Evolutionary conservation across 306 rosid genomes (phyloP).

Genomic region (Hippophae tibetana): DNA sequence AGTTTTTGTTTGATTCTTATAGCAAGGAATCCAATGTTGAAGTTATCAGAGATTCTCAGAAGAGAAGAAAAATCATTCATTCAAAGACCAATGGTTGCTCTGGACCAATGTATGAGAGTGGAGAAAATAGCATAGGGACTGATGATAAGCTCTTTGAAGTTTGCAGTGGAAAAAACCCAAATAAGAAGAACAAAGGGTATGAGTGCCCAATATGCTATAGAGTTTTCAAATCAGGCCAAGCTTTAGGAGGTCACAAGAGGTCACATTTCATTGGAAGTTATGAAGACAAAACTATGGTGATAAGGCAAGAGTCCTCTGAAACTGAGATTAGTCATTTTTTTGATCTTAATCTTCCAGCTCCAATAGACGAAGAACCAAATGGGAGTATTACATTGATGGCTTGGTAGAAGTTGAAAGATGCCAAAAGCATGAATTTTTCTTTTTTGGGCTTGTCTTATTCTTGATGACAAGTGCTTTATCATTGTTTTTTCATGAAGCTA

Average conservation of each 20-base stretch:
- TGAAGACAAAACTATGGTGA: conserved; percentile 42
- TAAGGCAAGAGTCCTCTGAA: conserved; percentile 31
- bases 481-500: conserved; percentile 21
- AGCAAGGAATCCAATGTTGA: conserved; percentile 23
- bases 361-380: conserved; percentile 48
- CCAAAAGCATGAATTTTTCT: conserved; percentile 9
- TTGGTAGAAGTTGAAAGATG: conserved; percentile 26
- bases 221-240: conserved; percentile 84
- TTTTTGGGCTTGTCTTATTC: conserved; percentile 19
- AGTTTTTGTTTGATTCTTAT: conserved; percentile 16
- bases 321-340: conserved; percentile 37
- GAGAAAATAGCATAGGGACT: conserved; percentile 51
- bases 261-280: conserved; percentile 77
- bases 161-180: conserved; percentile 17
- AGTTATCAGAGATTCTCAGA: conserved; percentile 16
- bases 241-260: conserved; percentile 95
- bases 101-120: conserved; percentile 51
- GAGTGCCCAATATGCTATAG: conserved; percentile 82
- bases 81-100: conserved; percentile 23
- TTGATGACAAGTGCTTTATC: conserved; percentile 15
- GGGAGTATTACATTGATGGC: conserved; percentile 25
- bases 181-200: conserved; percentile 48
- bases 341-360: conserved; percentile 93
- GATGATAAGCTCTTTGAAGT: conserved; percentile 21
- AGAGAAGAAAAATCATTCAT: conserved; percentile 26